Base-by-base conservation (phyloP, 306 rosid species). In the Geum urbanum region DNA sequence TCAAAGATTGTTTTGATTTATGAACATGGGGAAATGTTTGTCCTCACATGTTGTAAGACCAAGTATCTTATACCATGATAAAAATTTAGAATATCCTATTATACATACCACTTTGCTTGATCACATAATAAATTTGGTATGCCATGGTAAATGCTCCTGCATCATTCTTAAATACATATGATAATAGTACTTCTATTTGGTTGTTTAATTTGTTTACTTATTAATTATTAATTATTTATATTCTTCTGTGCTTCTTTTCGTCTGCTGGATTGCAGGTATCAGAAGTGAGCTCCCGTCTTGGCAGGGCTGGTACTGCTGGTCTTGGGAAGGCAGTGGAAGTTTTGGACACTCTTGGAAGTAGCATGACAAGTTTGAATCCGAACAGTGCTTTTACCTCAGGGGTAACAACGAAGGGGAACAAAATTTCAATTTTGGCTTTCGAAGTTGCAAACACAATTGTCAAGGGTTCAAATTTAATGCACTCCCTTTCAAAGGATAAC, bases 301-400 rank as follows among this genome's bases (percentile, higher is more conserved):
- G 97, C 45, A 83, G 92, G 83, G 99, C 99, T 72, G 95, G 99
- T 81, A 95, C 96, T 61, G 97, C 78, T 46, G 95, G 99, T 83
- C 85, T 95, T 69, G 99, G 99, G 77, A 95, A 95, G 84, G 99
- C 99, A 27, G 99, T 91, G 52, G 99, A 95, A 40, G 99, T 95
- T 74, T 84, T 95, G 90, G 97, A 95, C 82, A 95, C 97, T 22
- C 88, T 95, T 82, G 97, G 96, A 32, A 95, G 99, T 80, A 95
- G 99, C 75, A 87, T 95, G 92, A 89, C 97, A 60, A 89, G 74
- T 84, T 86, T 95, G 82, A 89, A 91, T 79, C 83, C 84, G 63
- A 83, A 80, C 62, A 79, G 92, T 76, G 91, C 92, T 71, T 95
- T 95, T 84, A 95, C 90, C 47, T 86, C 97, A 6, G 97, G 97